These are phyloP conservation scores for Penicillium fimorum DNA, from an alignment of 495 filamentous ascomycete genomes.

Conservation along the genomic window DNA sequence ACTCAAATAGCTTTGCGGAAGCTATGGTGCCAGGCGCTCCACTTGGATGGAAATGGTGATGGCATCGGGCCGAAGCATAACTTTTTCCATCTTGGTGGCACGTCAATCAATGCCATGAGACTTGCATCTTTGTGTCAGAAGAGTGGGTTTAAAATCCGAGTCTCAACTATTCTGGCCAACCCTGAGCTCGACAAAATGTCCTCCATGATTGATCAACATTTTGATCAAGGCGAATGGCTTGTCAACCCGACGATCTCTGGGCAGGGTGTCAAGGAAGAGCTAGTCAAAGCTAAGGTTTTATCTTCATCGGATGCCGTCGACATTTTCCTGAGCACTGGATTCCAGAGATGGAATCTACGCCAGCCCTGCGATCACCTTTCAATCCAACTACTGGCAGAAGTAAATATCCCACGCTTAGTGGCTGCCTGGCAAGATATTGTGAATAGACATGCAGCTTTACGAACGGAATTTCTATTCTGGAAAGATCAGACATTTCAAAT, in stretches of 20 bases:
- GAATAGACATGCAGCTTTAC: not conserved
- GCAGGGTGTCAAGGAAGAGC: not conserved
- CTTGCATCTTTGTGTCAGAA: constrained; percentile 2
- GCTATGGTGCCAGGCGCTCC: not conserved
- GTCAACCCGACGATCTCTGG: not conserved
- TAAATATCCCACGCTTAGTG: not conserved
- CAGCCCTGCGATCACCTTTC: constrained; percentile 1
- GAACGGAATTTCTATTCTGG: not conserved
- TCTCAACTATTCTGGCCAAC: not conserved
- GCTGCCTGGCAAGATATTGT: not conserved
- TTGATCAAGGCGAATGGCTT: not conserved
- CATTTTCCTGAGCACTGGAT: not conserved
- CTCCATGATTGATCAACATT: not conserved
- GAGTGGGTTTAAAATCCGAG: not conserved
- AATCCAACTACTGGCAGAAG: not conserved
- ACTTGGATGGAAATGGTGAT: not conserved
- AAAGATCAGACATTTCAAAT: not conserved
- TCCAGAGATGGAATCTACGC: not conserved
- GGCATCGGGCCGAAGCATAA: not conserved
- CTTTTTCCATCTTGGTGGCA: constrained; percentile 1
- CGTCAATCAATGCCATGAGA: not conserved
- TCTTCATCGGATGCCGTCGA: not conserved
- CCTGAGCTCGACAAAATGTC: constrained; percentile 2
- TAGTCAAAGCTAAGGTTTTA: not conserved
- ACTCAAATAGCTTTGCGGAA: not conserved